Evolutionary conservation across 2,329 filamentous ascomycete genomes (phyloP), one percentile per base, ranked within the genome.

Genomic region (Aspergillus floridensis): DNA sequence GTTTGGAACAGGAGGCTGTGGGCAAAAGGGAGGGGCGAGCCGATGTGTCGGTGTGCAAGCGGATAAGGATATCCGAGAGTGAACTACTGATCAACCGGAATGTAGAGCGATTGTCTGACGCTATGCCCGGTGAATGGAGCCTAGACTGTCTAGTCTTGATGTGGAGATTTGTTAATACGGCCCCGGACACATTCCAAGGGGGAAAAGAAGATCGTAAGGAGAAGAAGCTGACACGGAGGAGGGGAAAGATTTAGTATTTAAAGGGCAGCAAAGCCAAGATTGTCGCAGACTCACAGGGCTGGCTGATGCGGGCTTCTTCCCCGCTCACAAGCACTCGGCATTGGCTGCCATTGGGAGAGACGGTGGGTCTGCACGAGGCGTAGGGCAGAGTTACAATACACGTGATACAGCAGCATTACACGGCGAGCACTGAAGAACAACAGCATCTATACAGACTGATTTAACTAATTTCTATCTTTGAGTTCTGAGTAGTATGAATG

Each of bases 221-320:
- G 26, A 26, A 41, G 50, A 32, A 59, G 49, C 44, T 53, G n/a
- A 48, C 53, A 16, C 11, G 32, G 41, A 38, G 26, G 51, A 46
- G 54, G 56, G 55, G 49, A 56, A 26, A 54, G 46, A 14, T 47
- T 11, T 50, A 57, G 52, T 53, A 57, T 55, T 56, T 49, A 58
- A 52, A 56, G 24, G 46, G 35, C 22, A 46, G 44, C 22, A 50
- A 32, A 32, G 29, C 38, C 49, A 22, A 50, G 53, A 59, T 53
- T 56, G 55, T 53, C 26, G 2, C 26, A 7, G 26, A 29, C 26
- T 29, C 50, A 63, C 61, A 60, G 58, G 61, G 61, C 61, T 63
- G 58, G 58, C 61, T 63, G 61, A 60, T 59, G 55, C 51, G 52
- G 52, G 29, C 35, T 16, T 59, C n/a, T 26, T 35, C 54, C 44